Base-by-base conservation (phyloP, 2,329 filamentous ascomycete genomes). In the Stachybotrys echinatus region DNA sequence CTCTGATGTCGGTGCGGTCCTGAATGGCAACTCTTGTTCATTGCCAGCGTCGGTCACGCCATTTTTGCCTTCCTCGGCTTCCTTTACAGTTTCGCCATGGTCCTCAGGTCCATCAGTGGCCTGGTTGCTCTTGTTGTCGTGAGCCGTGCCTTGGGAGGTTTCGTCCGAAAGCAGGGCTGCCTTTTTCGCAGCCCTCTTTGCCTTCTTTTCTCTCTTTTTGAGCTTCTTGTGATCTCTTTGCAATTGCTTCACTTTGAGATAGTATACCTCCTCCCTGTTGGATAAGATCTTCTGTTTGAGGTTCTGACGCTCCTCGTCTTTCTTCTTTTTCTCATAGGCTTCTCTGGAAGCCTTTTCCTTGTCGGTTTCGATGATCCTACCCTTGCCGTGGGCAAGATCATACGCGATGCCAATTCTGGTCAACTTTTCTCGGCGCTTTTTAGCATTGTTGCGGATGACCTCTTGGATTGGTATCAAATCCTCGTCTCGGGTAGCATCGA, bases 171-270 rank as follows among this genome's bases (percentile, higher is more conserved):
- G 6, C 27, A 12, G 12, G 12, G 27, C 27, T 7, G 27, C 27
- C 12, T 31, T 31, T 12, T 31, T 12, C 7, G 27, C 27, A 6
- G 27, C 27, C 27, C 12, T 79, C 77, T 89, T 91, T 74, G 87
- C 89, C 71, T 87, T 90, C 67, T 89, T 92, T 70, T 88, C 91
- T 65, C 88, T 89, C 61, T 83, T 85, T 58, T 55, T 45, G 4
- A 50, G 48, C 21, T 45, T 56, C 17, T 55, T 60, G 31, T 62
- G 52, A 2, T 54, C 52, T 48, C 67, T 72, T 40, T 67, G 64
- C 42, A 66, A 66, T 23, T 69, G 63, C 45, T 68, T 71, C 18
- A 60, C 65, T 46, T 65, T 64, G 12, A 72, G 57, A 14, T 69
- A 69, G 42, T 73, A 63, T 4, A 55, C 50, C 47, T 66, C 60